A percentile compares a stretch with the other conserved stretches of the same genome.
Conservation (phyloP, 805 yeast genomes). For the Wickerhamiella sorbophila region DNA sequence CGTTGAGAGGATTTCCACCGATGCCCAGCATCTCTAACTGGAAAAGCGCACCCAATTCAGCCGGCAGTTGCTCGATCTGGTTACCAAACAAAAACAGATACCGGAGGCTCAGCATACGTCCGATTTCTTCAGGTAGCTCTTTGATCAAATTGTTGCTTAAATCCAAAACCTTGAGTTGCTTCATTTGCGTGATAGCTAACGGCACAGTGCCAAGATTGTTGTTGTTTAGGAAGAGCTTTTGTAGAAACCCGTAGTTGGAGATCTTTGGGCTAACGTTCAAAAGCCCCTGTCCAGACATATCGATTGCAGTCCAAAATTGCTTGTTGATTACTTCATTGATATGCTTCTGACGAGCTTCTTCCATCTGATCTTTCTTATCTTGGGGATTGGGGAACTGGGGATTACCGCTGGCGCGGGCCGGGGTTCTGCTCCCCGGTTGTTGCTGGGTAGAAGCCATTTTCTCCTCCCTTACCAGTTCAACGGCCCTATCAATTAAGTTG, state of each 20-base stretch:
- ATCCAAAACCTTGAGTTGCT: conserved; percentile 68
- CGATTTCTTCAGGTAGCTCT: conserved; percentile 71
- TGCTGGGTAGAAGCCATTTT: conserved; percentile 22
- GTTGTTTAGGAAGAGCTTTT: conserved; percentile 75
- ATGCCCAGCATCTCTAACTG: conserved; percentile 79
- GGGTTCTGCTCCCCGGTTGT: conserved; percentile 24
- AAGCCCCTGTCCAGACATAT: conserved; percentile 80
- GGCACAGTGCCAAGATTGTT: conserved; percentile 65
- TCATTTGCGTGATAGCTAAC: conserved; percentile 46
- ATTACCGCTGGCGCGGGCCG: conserved; percentile 18
- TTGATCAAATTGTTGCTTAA: conserved; percentile 62
- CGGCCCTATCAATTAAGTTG: conserved; percentile 28
- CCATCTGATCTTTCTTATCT: conserved; percentile 25
- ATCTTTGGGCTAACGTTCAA: conserved; percentile 54
- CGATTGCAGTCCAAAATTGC: conserved; percentile 90
- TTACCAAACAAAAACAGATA: conserved; percentile 83
- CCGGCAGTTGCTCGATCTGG: conserved; percentile 58
- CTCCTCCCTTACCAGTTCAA: conserved; percentile 25
- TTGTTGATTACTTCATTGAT: conserved; percentile 32
- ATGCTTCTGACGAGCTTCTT: conserved; percentile 29
- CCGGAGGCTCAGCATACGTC: conserved; percentile 63
- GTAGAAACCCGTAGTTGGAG: conserved; percentile 70
- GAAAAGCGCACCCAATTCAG: conserved; percentile 70
- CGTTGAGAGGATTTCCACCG: conserved; percentile 81
- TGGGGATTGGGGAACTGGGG: conserved; percentile 16